Conservation (phyloP, 2,329 filamentous ascomycete species). For the Fonsecaea monophora region DNA sequence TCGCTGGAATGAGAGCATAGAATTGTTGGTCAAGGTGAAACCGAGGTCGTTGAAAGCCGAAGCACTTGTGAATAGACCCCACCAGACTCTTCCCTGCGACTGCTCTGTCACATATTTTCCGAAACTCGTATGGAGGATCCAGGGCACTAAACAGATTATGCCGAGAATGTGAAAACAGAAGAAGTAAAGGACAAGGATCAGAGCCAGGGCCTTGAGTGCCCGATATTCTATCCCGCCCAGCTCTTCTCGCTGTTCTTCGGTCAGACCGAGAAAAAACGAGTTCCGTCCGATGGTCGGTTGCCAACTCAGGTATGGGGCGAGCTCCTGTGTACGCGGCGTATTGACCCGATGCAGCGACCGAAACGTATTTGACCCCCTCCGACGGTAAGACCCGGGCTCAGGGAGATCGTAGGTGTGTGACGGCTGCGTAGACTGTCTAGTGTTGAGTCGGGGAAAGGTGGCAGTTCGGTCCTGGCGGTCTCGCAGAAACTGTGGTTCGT, state of each 20-base stretch:
- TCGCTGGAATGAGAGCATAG: constrained; percentile 69
- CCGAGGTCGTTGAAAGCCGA: constrained; percentile 96
- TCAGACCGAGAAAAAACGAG: constrained; percentile 86
- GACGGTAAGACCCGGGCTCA: constrained; percentile 36
- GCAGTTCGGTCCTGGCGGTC: constrained; percentile 41
- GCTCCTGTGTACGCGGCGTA: constrained; percentile 53
- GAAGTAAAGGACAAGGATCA: constrained; percentile 80
- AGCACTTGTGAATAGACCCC: constrained; percentile 85
- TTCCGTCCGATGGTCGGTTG: constrained; percentile 91
- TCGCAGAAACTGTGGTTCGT: constrained; percentile 54
- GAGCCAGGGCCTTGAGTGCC: constrained; percentile 81
- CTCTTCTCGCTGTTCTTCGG: constrained; percentile 90
- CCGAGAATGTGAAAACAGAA: constrained; percentile 82
- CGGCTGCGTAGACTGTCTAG: constrained; percentile 30
- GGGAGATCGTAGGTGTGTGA: constrained; percentile 25
- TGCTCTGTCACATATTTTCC: constrained; percentile 67
- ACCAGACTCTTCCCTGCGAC: constrained; percentile 77
- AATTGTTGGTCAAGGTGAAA: constrained; percentile 88
- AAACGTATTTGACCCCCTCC: constrained; percentile 60
- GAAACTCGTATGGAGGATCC: constrained; percentile 75
- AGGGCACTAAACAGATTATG: constrained; percentile 75
- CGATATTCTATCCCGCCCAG: constrained; percentile 96
- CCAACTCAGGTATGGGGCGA: constrained; percentile 90
- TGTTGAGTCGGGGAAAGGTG: constrained; percentile 35
- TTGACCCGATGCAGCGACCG: constrained; percentile 56